Evolutionary conservation across 257 asterid species (phyloP).

Genomic region (Apocynum venetum): DNA sequence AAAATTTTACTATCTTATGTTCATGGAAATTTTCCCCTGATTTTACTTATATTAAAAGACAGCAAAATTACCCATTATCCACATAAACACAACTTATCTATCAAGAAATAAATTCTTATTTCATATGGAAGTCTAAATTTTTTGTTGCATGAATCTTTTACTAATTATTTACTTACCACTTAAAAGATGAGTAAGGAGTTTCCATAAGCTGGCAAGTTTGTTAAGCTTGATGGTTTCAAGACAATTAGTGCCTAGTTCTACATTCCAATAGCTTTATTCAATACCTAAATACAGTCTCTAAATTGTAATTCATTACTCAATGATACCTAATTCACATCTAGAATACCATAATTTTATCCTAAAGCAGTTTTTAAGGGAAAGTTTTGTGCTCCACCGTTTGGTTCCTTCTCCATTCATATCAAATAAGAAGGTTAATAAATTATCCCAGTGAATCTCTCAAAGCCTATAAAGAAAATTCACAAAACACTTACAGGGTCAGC

Average conservation of each 20-base stretch:
- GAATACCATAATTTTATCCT: background rate
- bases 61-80: background rate
- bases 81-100: background rate
- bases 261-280: background rate
- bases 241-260: background rate
- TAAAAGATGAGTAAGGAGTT: background rate
- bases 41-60: background rate
- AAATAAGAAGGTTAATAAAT: background rate
- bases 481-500: constrained; percentile 70
- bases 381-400: background rate
- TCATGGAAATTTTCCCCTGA: background rate
- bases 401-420: background rate
- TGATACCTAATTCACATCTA: background rate
- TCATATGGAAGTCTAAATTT: background rate
- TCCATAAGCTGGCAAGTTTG: background rate
- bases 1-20: too few relatives aligned
- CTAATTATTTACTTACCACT: background rate
- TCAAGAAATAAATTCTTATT: background rate
- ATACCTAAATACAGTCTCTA: background rate
- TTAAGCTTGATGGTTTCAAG: background rate
- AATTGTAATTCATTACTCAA: background rate
- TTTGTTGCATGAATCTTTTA: background rate
- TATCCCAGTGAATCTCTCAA: background rate
- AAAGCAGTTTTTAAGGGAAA: background rate
- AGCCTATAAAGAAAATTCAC: background rate